phyloP scores from a whole-genome alignment of 2,329 filamentous ascomycete genomes.

The Talaromyces rugulosus region DNA sequence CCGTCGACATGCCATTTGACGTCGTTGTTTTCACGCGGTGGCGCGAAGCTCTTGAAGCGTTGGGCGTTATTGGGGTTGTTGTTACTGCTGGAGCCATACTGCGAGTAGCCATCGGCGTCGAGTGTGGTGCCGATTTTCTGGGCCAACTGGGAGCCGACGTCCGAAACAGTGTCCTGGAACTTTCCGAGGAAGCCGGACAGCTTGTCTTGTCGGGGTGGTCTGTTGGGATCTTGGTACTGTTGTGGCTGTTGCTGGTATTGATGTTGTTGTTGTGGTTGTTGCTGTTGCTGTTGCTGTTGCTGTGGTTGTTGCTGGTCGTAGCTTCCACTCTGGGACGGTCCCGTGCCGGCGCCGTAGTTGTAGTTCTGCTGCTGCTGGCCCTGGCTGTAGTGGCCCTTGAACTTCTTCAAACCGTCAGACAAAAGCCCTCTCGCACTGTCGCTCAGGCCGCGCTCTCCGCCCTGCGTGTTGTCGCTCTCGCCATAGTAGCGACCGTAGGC shows the following conservation, averaged over 20 bases:
- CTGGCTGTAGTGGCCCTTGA: slow-evolving; percentile 37
- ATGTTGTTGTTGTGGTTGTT: slow-evolving; percentile 33
- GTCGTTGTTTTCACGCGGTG: slow-evolving; percentile 65
- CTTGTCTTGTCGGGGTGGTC: slow-evolving; percentile 26
- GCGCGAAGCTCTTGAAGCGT: slow-evolving; percentile 64
- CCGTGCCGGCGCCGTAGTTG: slow-evolving; percentile 1
- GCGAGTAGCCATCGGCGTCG: slow-evolving; percentile 46
- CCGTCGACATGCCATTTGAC: slow-evolving; percentile 88
- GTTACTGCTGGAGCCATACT: slow-evolving; percentile 34
- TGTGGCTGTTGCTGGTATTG: slow-evolving; percentile 20
- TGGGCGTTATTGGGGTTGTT: slow-evolving; percentile 35
- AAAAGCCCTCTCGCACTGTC: slow-evolving; percentile 49
- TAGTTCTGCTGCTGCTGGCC: slow-evolving; percentile 10
- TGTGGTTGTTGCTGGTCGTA: slow-evolving; percentile 42
- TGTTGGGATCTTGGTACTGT: slow-evolving; percentile 14
- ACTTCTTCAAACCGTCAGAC: slow-evolving; percentile 49
- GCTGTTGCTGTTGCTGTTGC: slow-evolving; percentile 42
- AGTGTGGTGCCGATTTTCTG: slow-evolving; percentile 45
- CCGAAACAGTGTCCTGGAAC: slow-evolving; percentile 50
- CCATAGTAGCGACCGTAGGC: slow-evolving; percentile 52
- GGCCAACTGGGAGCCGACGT: slow-evolving; percentile 49
- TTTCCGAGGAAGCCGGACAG: slow-evolving; percentile 51
- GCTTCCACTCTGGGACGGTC: slow-evolving; percentile 18
- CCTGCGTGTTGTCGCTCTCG: slow-evolving; percentile 17
- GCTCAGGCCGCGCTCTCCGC: slow-evolving; percentile 25